A percentile compares a stretch with the other conserved stretches of the same genome.
These are phyloP conservation scores for Leccinum incarnatum DNA, from an alignment of 768 basidiomycete species.

Conservation along the genomic window DNA sequence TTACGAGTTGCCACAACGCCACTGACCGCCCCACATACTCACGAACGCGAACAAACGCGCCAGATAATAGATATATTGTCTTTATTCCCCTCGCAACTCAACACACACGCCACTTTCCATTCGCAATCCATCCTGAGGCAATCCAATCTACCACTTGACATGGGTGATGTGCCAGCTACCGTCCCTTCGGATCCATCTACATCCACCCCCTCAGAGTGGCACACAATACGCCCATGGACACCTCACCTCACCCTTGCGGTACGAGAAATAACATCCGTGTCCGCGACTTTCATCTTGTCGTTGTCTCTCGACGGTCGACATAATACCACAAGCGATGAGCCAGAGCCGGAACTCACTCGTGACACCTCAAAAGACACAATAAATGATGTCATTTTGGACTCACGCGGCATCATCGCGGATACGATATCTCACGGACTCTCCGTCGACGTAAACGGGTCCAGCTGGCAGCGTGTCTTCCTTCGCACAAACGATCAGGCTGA, in stretches of 20 bases:
- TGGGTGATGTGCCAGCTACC: constrained; percentile 15
- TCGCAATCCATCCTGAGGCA: background rate
- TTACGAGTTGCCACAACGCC: constrained; percentile 3
- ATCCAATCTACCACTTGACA: constrained; percentile 4
- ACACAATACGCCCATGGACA: constrained; percentile 72
- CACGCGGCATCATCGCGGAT: constrained; percentile 54
- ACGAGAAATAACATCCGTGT: constrained; percentile 81
- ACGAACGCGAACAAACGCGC: background rate
- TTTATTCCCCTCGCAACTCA: background rate
- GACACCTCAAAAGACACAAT: constrained; percentile 38
- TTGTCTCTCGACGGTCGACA: constrained; percentile 41
- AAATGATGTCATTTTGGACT: constrained; percentile 30
- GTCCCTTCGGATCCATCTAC: constrained; percentile 13
- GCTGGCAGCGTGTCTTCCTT: constrained; percentile 78
- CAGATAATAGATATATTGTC: background rate
- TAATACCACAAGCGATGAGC: constrained; percentile 12
- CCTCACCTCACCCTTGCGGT: constrained; percentile 69
- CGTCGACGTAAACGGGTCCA: constrained; percentile 75
- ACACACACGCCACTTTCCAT: background rate
- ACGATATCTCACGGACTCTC: constrained; percentile 71
- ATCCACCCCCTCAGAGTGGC: constrained; percentile 47
- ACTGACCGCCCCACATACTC: background rate
- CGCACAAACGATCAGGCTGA: constrained; percentile 78
- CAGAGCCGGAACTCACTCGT: constrained; percentile 28
- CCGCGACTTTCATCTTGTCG: constrained; percentile 71